Evolutionary conservation across 192 early-diverging fungal genomes (phyloP), one percentile per base, ranked within the genome.

Genomic region (Mortierella alpina): DNA sequence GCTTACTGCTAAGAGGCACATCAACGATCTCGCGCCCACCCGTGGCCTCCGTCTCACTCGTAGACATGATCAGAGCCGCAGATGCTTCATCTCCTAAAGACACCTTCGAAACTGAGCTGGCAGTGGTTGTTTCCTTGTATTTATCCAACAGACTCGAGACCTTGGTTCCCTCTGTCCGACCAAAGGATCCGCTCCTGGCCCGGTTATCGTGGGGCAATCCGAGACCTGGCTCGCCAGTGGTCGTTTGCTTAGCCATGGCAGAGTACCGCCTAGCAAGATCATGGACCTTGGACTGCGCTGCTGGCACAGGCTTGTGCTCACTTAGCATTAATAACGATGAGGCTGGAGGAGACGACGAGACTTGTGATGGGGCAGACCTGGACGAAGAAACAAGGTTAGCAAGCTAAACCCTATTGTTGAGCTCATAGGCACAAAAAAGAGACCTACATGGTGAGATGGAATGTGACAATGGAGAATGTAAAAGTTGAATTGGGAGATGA

Each of bases 211-310:
- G 10, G 7, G 60, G 49, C 41, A 64, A 12, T 7, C 18, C 61
- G 7, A 63, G 45, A 15, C 45, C 31, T 7, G 22, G 23, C 17
- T 18, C 42, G 7, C 23, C 57, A 5, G 44, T n/a, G 31, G 7
- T 23, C 15, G 47, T 41, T 49, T 45, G 22, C 51, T 72, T 72
- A 13, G 70, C 50, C 41, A 72, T 63, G 53, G 70, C 61, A n/a
- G 70, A 72, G 51, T 63, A 72, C 10, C 60, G 59, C 41, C 70
- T 60, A 18, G 70, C 70, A 0, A 72, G 61, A 11, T 72, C 61
- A 50, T 72, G 60, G 23, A 72, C 70, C 23, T 56, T 54, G 61
- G 70, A 72, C 49, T 70, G 68, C 5, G 59, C 50, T 39, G 59
- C 59, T 17, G 68, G 68, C 7, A 62, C 15, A 18, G 68, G 59